These are phyloP conservation scores for Colletotrichum abscissum DNA, from an alignment of 2,329 filamentous ascomycete species.

Conservation along the genomic window DNA sequence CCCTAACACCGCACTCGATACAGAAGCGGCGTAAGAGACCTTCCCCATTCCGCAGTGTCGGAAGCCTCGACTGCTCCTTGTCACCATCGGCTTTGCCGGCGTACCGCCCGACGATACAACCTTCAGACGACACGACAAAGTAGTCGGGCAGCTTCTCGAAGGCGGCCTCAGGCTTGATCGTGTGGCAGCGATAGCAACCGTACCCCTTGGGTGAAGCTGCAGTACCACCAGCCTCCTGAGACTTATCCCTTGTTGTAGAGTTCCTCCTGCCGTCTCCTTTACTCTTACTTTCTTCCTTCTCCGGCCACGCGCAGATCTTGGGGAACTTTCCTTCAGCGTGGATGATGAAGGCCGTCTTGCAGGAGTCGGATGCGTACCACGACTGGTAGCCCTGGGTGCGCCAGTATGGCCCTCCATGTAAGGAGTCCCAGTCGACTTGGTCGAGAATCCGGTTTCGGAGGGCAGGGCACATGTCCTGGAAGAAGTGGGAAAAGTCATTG, in stretches of 20 bases:
- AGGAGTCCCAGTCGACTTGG: background rate
- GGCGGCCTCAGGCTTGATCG: conserved; percentile 30
- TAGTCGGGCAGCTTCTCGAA: background rate
- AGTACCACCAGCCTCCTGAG: background rate
- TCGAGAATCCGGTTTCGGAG: background rate
- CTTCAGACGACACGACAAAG: background rate
- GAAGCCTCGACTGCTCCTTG: background rate
- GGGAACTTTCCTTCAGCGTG: background rate
- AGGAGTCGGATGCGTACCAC: background rate
- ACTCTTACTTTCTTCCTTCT: background rate
- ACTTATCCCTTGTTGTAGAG: background rate
- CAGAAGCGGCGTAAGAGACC: conserved; percentile 51
- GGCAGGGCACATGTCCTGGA: background rate
- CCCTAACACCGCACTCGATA: conserved; percentile 52
- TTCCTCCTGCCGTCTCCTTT: background rate
- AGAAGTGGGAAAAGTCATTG: conserved; percentile 1
- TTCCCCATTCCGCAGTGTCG: conserved; percentile 34
- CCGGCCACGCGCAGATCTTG: background rate
- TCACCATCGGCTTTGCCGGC: background rate
- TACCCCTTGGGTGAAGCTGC: background rate
- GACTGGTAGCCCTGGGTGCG: background rate
- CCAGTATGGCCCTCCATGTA: background rate
- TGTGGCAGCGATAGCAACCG: conserved; percentile 34
- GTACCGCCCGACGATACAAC: background rate
- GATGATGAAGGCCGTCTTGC: background rate